Base-by-base conservation (phyloP, 75 land plant genomes). In the Sequoiadendron giganteum region DNA sequence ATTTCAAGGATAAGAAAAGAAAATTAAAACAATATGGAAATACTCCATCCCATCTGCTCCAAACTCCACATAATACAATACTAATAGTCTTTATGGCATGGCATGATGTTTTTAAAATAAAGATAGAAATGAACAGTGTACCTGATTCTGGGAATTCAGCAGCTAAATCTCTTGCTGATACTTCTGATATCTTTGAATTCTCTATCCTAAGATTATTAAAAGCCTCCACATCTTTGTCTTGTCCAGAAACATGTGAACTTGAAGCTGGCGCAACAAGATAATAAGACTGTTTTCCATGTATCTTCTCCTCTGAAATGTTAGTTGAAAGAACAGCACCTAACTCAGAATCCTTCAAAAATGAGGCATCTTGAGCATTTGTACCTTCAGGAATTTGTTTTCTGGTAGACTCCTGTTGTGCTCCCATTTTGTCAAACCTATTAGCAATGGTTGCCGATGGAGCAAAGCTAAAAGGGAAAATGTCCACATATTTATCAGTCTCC, bases 361-460 rank as follows among this genome's bases (percentile, higher is more conserved):
- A 82, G 43, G 84, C 28, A 47, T 82, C 84, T 82, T 82, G 84
- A 82, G 54, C 84, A 82, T 42, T 45, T 47, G 49, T 45, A 47
- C 84, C 84, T 82, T 82, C 84, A 5, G 13, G 11, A 49, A 82
- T 47, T 82, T 28, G 52, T 82, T 82, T 82, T 82, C 48, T 82
- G 52, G 54, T 47, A 82, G 84, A 82, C 34, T 47, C 84, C n/a
- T 45, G 32, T 9, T 47, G n/a, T 28, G 34, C 10, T 42, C 84
- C 48, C 84, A 47, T 82, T 82, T 82, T 54, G 47, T 82, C 84
- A 28, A 47, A n/a, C 54, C 84, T 82, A 82, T 82, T 82, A 82
- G 32, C 52, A 49, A 21, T n/a, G 8, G 4, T 40, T 86, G 78
- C 85, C 11, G n/a, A 38, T 15, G 84, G 78, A 58, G 21, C 28